These are phyloP conservation scores for Xanthoparmelia taractica DNA, from an alignment of 495 filamentous ascomycete genomes.

Conservation along the genomic window DNA sequence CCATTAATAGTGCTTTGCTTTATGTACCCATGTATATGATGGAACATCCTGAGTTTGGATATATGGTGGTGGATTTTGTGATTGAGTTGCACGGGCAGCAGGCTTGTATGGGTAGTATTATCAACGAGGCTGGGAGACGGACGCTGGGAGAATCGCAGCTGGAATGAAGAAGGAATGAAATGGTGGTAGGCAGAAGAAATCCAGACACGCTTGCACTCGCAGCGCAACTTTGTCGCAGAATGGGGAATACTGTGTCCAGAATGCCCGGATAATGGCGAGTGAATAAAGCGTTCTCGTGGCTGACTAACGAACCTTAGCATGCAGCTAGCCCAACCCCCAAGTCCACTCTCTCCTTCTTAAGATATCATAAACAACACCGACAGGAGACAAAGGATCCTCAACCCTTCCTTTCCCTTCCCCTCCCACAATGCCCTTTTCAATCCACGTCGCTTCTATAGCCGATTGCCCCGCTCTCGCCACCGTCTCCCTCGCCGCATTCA, in stretches of 20 bases:
- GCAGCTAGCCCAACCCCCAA: no score
- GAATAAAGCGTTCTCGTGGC: no score
- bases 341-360: no score
- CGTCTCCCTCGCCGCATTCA: slow-evolving; percentile 1
- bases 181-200: neutral
- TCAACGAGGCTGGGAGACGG: neutral
- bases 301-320: neutral
- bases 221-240: no score
- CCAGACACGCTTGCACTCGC: no score
- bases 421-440: neutral
- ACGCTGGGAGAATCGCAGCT: neutral
- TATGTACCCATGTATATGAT: slow-evolving; percentile 1
- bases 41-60: neutral
- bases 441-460: neutral
- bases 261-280: neutral
- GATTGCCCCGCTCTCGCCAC: neutral
- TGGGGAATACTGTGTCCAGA: neutral
- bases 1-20: neutral
- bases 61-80: neutral
- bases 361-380: no score
- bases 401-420: neutral
- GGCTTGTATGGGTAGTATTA: neutral
- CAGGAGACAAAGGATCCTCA: no score
- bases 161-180: neutral
- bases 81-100: neutral